Base-by-base conservation (phyloP, 1,139 yeast species). In the Lodderomyces pseudojiufengensis region DNA sequence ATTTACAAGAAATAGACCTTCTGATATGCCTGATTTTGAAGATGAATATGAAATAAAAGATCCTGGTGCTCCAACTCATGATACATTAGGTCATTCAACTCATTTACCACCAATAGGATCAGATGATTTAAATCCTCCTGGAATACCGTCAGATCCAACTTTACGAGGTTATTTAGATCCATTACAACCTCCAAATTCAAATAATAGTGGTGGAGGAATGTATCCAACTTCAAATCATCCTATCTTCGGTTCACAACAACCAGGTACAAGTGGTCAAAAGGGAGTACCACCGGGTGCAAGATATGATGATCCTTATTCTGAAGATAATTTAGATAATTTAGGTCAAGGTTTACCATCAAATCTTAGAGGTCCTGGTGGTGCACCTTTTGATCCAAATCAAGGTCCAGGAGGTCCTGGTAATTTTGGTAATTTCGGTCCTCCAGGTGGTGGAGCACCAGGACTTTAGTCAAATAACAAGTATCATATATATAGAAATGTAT, bases 11-110 rank as follows among this genome's bases (percentile, higher is more conserved):
- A 15, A 21, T 4, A 31, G 42, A 25, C 51, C 51, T 4, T n/a
- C 31, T 24, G 76, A 69, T 43, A 71, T 70, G 55, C 82, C 82
- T 1, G 73, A 68, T 14, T 77, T 77, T 51, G 82, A 77, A 29
- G 81, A 76, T 50, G 82, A 77, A 47, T 71, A 72, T 44, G 73
- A 74, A 45, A 57, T 73, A 36, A 46, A 44, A 15, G 39, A 41
- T 28, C 42, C 35, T 22, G 31, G 37, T 15, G 31, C 35, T n/a
- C 32, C 43, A 13, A 31, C 32, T 5, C 26, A 45, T 13, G 26
- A 27, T 16, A 31, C n/a, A 14, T 27, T 32, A 12, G 35, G 37
- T 9, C 29, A 27, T 15, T 18, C 29, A 3, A 24, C 33, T 11
- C 14, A 29, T 9, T 47, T 57, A 28, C 71, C 70, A 3, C 44